Conservation (phyloP, 371 early-diverging fungal species). For the Mortierella sp. region DNA sequence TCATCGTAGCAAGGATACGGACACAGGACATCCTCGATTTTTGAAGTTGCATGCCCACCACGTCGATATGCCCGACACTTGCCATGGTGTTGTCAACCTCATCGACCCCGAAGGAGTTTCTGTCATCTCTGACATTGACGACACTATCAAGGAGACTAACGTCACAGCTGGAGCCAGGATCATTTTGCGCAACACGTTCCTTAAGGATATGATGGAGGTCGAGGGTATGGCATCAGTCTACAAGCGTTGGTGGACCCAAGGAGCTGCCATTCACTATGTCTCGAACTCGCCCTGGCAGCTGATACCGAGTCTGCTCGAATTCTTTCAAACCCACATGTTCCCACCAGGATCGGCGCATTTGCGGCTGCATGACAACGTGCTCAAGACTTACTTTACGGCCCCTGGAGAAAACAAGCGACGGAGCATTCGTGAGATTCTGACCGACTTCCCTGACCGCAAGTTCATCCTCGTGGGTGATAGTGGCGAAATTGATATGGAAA, state of each 20-base stretch:
- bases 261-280: constrained; percentile 91
- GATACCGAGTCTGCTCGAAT: constrained; percentile 79
- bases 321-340: constrained; percentile 78
- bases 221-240: constrained; percentile 62
- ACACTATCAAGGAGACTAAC: constrained; percentile 75
- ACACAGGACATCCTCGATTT: constrained; percentile 20
- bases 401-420: constrained; percentile 61
- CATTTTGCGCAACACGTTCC: constrained; percentile 82
- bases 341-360: constrained; percentile 88
- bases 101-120: constrained; percentile 68
- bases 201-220: constrained; percentile 64
- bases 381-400: constrained; percentile 60
- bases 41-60: constrained; percentile 35
- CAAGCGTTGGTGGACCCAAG: constrained; percentile 67
- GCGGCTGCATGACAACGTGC: constrained; percentile 66
- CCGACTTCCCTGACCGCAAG: constrained; percentile 86
- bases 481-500: constrained; percentile 92
- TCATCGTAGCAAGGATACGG: background rate
- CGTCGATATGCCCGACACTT: constrained; percentile 21
- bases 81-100: constrained; percentile 63
- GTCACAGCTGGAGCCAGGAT: constrained; percentile 79
- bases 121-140: constrained; percentile 75
- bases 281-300: constrained; percentile 93
- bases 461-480: constrained; percentile 94
- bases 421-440: constrained; percentile 60